These are phyloP conservation scores for Penicillium hesseltinei DNA, from an alignment of 2,329 filamentous ascomycete species.

Conservation along the genomic window DNA sequence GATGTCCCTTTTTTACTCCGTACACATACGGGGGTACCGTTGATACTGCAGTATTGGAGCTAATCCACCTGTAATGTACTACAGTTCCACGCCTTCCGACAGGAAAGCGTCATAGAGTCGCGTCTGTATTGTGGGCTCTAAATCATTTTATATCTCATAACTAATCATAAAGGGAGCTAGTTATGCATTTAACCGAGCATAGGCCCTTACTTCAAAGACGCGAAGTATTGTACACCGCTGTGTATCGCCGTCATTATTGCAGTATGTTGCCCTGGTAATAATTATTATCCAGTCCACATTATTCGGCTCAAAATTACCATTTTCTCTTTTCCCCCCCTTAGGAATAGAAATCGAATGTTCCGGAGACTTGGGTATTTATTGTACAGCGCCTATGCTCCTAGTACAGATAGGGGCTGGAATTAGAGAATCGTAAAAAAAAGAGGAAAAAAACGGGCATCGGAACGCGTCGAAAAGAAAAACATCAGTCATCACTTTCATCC, in stretches of 20 bases:
- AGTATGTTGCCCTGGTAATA: not conserved
- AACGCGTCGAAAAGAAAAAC: slow-evolving; percentile 6
- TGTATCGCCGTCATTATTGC: not conserved
- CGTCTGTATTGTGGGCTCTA: not conserved
- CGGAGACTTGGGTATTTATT: not conserved
- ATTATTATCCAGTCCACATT: not conserved
- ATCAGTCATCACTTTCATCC: slow-evolving; percentile 59
- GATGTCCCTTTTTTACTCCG: not conserved
- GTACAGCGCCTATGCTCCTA: not conserved
- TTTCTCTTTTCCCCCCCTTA: not conserved
- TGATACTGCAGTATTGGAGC: not conserved
- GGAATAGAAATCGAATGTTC: not conserved
- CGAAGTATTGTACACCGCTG: not conserved
- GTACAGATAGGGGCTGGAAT: not conserved
- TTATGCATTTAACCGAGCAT: not conserved
- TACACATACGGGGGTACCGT: not conserved
- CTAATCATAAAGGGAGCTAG: not conserved
- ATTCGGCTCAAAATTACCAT: not conserved
- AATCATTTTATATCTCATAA: not conserved
- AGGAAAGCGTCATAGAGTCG: slow-evolving; percentile 19
- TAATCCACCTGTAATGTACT: slow-evolving; percentile 5
- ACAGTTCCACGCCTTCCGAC: slow-evolving; percentile 6
- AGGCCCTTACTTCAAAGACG: not conserved
- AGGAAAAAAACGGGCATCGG: not conserved
- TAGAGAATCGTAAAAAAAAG: not conserved